Evolutionary conservation across 768 basidiomycete species (phyloP).

Genomic region (Cystobasidium ongulense): DNA sequence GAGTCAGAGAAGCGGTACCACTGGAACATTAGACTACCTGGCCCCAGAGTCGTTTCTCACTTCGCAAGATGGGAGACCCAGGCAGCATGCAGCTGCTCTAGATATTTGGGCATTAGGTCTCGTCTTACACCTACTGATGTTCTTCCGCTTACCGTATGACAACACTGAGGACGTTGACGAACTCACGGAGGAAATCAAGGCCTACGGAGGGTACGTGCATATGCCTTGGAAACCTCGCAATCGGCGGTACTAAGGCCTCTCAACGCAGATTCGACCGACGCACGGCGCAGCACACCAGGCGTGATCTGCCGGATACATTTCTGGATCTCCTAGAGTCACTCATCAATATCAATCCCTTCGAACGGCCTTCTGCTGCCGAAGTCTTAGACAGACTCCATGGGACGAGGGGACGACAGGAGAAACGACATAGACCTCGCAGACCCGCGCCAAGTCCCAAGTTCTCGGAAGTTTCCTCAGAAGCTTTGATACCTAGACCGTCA

Average conservation of each 20-base stretch:
- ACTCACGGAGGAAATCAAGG: slow-evolving; percentile 63
- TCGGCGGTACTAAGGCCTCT: not conserved
- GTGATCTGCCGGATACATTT: slow-evolving; percentile 33
- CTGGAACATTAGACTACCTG: slow-evolving; percentile 80
- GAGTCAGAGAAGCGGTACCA: slow-evolving; percentile 73
- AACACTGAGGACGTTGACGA: slow-evolving; percentile 56
- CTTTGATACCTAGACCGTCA: not conserved
- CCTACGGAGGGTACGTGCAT: slow-evolving; percentile 59
- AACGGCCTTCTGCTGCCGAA: not conserved
- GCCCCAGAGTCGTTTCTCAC: slow-evolving; percentile 78
- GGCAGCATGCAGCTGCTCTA: slow-evolving; percentile 71
- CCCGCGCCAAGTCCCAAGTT: not conserved
- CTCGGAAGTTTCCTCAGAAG: not conserved
- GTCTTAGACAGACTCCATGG: not conserved
- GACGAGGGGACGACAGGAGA: not conserved
- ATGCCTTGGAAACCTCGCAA: not conserved
- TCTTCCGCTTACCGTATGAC: slow-evolving; percentile 82
- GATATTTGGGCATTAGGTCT: slow-evolving; percentile 96
- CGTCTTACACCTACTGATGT: slow-evolving; percentile 86
- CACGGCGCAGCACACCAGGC: not conserved
- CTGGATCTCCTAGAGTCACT: slow-evolving; percentile 14
- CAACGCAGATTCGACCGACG: not conserved
- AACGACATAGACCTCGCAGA: not conserved
- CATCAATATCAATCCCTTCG: slow-evolving; percentile 15
- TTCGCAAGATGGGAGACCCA: slow-evolving; percentile 56